Evolutionary conservation across 495 filamentous ascomycete genomes (phyloP), one percentile per base, ranked within the genome.

Genomic region (Trichoderma reesei): DNA sequence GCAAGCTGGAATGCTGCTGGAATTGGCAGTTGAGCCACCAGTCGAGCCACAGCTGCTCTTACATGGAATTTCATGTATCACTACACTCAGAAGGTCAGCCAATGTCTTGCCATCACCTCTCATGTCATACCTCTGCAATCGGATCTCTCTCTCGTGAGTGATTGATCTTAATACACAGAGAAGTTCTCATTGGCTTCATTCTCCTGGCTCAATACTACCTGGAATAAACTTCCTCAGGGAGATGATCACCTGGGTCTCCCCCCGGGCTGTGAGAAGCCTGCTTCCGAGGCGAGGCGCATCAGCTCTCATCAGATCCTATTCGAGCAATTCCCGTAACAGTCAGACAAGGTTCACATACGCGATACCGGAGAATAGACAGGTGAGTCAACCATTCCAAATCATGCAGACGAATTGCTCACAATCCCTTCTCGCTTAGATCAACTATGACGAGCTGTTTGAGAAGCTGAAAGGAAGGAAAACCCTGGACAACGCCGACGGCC

Each of bases 291-390:
- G 20, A 11, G 11, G 51, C 11, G 31, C 26, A 56, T 34, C 20
- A 11, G 1, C 16, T 36, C 3, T 36, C 1, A 56, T 8, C 13
- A 56, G 11, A 33, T 56, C 51, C 10, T 56, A 56, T 56, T 56
- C 51, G 34, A 56, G 26, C 51, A 34, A 14, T 56, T 31, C 51
- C 20, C 11, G 51, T 6, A 34, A 6, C 16, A 34, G 51, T 4
- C 51, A 56, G 18, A 56, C 51, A 13, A 56, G 51, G 34, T 56
- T 56, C 51, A 56, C 51, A 56, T 56, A 56, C 14, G 51, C 51
- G 33, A 1, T 56, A 33, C 51, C 26, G 18, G 51, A 10, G 0
- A 34, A 56, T 16, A 16, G 1, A 56, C 10, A 56, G 16, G 51
- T 56, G 42, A 36, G 51, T 54, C 3, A 6, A 14, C 20, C 5